phyloP scores from a whole-genome alignment of 1,284 basidiomycete species.

The Ustilago sp. region DNA sequence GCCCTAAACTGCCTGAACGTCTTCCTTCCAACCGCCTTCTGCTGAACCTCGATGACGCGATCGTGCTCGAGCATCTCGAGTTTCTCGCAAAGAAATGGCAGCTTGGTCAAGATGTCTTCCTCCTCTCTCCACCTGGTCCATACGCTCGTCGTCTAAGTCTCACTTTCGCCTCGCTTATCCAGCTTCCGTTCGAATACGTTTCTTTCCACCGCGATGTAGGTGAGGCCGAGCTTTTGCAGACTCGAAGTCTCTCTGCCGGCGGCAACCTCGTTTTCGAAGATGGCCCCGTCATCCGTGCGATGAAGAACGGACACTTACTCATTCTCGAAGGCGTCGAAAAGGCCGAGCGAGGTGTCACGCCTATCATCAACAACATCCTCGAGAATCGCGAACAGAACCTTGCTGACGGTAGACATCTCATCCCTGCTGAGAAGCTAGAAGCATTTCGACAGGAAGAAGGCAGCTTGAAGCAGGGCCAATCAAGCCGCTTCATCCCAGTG shows the following conservation, averaged over 20 bases:
- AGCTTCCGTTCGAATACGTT: conserved; percentile 69
- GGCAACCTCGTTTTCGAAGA: conserved; percentile 68
- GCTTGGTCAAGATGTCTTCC: conserved; percentile 67
- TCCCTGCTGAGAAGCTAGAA: conserved; percentile 67
- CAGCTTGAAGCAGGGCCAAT: conserved; percentile 11
- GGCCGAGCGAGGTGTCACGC: conserved; percentile 68
- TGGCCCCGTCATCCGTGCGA: conserved; percentile 69
- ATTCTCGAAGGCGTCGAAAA: conserved; percentile 70
- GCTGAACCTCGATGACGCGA: conserved; percentile 63
- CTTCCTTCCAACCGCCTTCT: conserved; percentile 61
- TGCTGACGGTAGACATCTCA: conserved; percentile 70
- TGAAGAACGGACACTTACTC: conserved; percentile 69
- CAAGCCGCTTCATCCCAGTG: conserved; percentile 65
- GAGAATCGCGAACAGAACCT: conserved; percentile 69
- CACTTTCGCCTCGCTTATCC: conserved; percentile 69
- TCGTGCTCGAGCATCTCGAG: conserved; percentile 66
- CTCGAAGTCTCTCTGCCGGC: conserved; percentile 62
- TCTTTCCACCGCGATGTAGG: conserved; percentile 70
- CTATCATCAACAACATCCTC: conserved; percentile 70
- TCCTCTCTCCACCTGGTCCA: conserved; percentile 68
- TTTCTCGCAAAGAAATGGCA: conserved; percentile 68
- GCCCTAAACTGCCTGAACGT: conserved; percentile 53
- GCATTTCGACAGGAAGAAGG: conserved; percentile 45
- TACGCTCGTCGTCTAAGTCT: conserved; percentile 69
- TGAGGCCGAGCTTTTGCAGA: conserved; percentile 70